These are phyloP conservation scores for Xerocomus spinulosus DNA, from an alignment of 768 basidiomycete genomes.

Conservation along the genomic window DNA sequence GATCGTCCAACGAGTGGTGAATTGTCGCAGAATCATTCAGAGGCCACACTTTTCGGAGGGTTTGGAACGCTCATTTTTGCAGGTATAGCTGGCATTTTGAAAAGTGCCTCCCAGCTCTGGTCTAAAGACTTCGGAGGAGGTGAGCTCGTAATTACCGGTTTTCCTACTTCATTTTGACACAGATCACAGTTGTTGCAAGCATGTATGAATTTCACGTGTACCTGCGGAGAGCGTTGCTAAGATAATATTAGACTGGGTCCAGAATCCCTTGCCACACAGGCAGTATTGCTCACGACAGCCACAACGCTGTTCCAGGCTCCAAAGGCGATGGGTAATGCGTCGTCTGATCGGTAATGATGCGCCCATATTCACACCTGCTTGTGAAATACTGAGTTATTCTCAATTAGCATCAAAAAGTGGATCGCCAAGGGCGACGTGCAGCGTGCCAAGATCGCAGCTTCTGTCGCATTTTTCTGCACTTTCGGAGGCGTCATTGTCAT, in stretches of 20 bases:
- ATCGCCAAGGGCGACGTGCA: slow-evolving; percentile 13
- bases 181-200: slow-evolving; percentile 16
- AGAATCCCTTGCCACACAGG: slow-evolving; percentile 23
- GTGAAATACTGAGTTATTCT: background rate
- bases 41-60: slow-evolving; percentile 10
- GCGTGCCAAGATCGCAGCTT: slow-evolving; percentile 17
- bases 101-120: slow-evolving; percentile 27
- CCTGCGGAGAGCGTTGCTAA: slow-evolving; percentile 4
- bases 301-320: slow-evolving; percentile 24
- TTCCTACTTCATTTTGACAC: slow-evolving; percentile 2
- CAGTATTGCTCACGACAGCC: slow-evolving; percentile 21
- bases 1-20: background rate
- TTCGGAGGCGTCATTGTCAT: slow-evolving; percentile 12
- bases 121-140: slow-evolving; percentile 28
- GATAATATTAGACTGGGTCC: slow-evolving; percentile 15
- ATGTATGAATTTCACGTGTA: slow-evolving; percentile 14
- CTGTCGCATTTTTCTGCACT: slow-evolving; percentile 14
- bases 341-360: slow-evolving; percentile 24
- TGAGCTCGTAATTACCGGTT: background rate
- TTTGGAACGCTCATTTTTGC: slow-evolving; percentile 14
- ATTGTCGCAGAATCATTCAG: background rate
- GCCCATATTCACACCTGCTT: background rate
- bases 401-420: slow-evolving; percentile 25
- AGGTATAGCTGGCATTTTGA: slow-evolving; percentile 17
- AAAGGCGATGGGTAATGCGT: slow-evolving; percentile 15